Evolutionary conservation across 495 filamentous ascomycete genomes (phyloP), one percentile per base, ranked within the genome.

Genomic region (Xylaria acuta): DNA sequence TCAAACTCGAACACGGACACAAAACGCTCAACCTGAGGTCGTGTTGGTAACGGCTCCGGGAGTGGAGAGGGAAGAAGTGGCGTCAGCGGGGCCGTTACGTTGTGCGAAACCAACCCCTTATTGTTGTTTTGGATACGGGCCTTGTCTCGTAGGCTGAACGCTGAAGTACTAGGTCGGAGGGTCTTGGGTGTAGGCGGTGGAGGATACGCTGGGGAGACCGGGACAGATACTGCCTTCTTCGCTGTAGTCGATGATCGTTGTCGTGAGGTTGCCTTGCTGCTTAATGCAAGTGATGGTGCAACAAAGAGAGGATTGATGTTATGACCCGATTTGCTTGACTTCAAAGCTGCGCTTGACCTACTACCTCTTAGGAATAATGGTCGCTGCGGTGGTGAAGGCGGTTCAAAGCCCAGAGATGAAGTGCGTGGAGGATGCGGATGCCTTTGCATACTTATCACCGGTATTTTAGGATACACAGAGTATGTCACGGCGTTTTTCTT

Each of bases 1-100:
- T 79, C 77, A 22, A 78, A 27, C 45, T 79, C 77, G 27, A 79
- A 79, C 27, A 79, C 74, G 1, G 77, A 79, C 18, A 76, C 67
- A n/a, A 72, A 78, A 1, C 68, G 74, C 56, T 79, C 77, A 0
- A 67, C 5, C 16, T 75, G 45, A 5, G 77, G 71, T 12, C 67
- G 71, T 22, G 60, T 5, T n/a, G 66, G 40, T 38, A 34, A 56
- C 5, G 67, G 56, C 41, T 70, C 41, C 4, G 64, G 45, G 14
- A 69, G 40, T 38, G 64, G 47, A 49, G 70, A 68, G 12, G 73
- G 60, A 22, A 64, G 69, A 18, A 74, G 75, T 1, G 70, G 73
- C 7, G 65, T 54, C 20, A 69, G 54, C 1, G 75, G 75, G 12
- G 41, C 65, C 12, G 60, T 49, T 1, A 63, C 34, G 27, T 76